A percentile compares a stretch with the other conserved stretches of the same genome.
Conservation (phyloP, 2,329 filamentous ascomycete species). For the Arthrobotrys conoides region DNA sequence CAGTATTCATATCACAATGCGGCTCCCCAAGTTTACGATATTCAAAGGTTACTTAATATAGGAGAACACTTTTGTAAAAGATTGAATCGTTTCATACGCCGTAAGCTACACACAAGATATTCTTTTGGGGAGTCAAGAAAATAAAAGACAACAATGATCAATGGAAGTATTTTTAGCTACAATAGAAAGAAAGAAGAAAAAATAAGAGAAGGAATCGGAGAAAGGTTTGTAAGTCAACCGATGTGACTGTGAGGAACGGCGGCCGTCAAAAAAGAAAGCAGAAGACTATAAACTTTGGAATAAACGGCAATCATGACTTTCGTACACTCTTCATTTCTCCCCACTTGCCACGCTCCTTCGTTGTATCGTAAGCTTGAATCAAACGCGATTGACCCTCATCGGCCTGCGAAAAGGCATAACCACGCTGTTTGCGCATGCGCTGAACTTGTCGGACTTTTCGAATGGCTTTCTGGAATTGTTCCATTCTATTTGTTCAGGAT, state of each 20-base stretch:
- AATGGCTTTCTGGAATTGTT: slow-evolving; percentile 99
- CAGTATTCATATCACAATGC: background rate
- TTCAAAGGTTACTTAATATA: background rate
- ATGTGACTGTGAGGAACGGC: slow-evolving; percentile 29
- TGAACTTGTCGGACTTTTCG: slow-evolving; percentile 98
- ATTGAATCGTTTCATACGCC: slow-evolving; percentile 53
- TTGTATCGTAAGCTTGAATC: slow-evolving; percentile 97
- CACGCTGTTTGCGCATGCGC: slow-evolving; percentile 98
- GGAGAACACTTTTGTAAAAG: background rate
- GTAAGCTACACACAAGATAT: slow-evolving; percentile 48
- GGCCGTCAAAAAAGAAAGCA: slow-evolving; percentile 44
- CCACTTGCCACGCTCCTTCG: slow-evolving; percentile 88
- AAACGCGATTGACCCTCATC: slow-evolving; percentile 96
- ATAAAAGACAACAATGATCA: slow-evolving; percentile 17
- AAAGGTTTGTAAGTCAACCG: background rate
- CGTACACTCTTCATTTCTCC: slow-evolving; percentile 88
- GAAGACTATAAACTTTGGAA: slow-evolving; percentile 57
- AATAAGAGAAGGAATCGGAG: slow-evolving; percentile 50
- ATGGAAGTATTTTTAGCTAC: slow-evolving; percentile 45
- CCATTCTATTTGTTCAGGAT: slow-evolving; percentile 78
- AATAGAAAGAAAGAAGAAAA: slow-evolving; percentile 61
- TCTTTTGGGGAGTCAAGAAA: slow-evolving; percentile 39
- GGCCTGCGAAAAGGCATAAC: slow-evolving; percentile 97
- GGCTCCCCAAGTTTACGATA: background rate
- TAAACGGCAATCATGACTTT: slow-evolving; percentile 62